Evolutionary conservation across 768 basidiomycete species (phyloP).

Genomic region (Tylopilus vinaceipallidus): DNA sequence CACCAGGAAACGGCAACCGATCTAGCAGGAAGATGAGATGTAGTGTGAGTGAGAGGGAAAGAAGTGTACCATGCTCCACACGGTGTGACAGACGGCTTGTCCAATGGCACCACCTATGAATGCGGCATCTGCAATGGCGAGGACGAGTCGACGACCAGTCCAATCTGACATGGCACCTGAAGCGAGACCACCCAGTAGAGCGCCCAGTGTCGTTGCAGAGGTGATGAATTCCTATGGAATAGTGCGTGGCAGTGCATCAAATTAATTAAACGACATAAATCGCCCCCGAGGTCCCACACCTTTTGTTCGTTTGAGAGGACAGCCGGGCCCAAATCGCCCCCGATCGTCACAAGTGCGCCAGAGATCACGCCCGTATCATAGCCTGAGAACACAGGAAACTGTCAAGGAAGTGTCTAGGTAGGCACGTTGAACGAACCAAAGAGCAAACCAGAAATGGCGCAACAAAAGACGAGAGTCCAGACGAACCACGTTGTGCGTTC

Average conservation of each 20-base stretch:
- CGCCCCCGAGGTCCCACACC: slow-evolving; percentile 31
- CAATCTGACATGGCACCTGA: slow-evolving; percentile 71
- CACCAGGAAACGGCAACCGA: slow-evolving; percentile 71
- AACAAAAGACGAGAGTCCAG: slow-evolving; percentile 71
- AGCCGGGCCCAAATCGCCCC: slow-evolving; percentile 58
- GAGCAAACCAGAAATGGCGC: slow-evolving; percentile 72
- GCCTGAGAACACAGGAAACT: too few relatives aligned
- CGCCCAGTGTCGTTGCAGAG: slow-evolving; percentile 74
- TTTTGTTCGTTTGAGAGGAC: slow-evolving; percentile 61
- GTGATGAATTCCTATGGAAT: slow-evolving; percentile 70
- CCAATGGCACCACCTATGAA: slow-evolving; percentile 74
- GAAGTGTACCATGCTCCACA: slow-evolving; percentile 61
- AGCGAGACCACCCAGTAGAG: slow-evolving; percentile 68
- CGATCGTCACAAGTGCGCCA: slow-evolving; percentile 75
- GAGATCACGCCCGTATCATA: slow-evolving; percentile 83
- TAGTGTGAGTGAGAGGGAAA: background rate
- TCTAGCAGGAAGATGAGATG: slow-evolving; percentile 34
- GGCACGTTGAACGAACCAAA: slow-evolving; percentile 51
- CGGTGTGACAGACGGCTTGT: slow-evolving; percentile 69
- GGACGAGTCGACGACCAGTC: slow-evolving; percentile 62
- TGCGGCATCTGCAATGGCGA: slow-evolving; percentile 66
- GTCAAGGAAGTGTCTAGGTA: too few relatives aligned
- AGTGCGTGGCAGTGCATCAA: too few relatives aligned
- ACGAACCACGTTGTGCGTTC: slow-evolving; percentile 70
- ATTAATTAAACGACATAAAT: too few relatives aligned